Conservation (phyloP, 2,329 filamentous ascomycete genomes). For the Ascochyta rabiei region DNA sequence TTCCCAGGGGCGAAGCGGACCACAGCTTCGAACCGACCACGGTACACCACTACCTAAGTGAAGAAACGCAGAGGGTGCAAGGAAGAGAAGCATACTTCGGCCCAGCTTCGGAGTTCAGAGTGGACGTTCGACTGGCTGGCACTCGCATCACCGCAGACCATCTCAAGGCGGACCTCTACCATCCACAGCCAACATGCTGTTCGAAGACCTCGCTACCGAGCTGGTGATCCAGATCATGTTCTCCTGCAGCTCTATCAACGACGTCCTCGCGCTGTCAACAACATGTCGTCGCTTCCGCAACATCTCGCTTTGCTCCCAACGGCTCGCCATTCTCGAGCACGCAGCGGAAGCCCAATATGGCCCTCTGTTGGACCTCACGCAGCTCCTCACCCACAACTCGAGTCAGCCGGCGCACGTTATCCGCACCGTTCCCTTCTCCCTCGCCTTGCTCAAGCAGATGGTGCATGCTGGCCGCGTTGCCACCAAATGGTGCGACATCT, state of each 20-base stretch:
- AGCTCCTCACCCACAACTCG: constrained; percentile 65
- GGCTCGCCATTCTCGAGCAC: constrained; percentile 59
- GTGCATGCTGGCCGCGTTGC: constrained; percentile 61
- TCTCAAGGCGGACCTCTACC: constrained; percentile 2
- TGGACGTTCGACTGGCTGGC: background rate
- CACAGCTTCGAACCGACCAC: constrained; percentile 35
- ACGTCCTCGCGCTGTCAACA: constrained; percentile 60
- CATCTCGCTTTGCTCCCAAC: constrained; percentile 60
- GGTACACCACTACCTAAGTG: constrained; percentile 1
- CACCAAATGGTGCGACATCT: constrained; percentile 65
- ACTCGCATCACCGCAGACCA: background rate
- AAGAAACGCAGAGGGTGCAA: too few species aligned
- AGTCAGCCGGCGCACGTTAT: constrained; percentile 63
- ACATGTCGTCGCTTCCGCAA: constrained; percentile 61
- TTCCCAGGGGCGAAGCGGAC: constrained; percentile 35
- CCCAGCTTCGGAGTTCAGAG: background rate
- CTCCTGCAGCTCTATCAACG: constrained; percentile 58
- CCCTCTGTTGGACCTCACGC: constrained; percentile 63
- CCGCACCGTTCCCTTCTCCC: constrained; percentile 60
- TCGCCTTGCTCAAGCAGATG: constrained; percentile 62
- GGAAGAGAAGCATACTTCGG: background rate
- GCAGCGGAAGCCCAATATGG: constrained; percentile 63
- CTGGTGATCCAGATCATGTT: constrained; percentile 63
- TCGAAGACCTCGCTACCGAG: constrained; percentile 64
- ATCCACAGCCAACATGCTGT: constrained; percentile 53